phyloP scores from a whole-genome alignment of 164 flowering plant genomes.

The Vitis rupestris region DNA sequence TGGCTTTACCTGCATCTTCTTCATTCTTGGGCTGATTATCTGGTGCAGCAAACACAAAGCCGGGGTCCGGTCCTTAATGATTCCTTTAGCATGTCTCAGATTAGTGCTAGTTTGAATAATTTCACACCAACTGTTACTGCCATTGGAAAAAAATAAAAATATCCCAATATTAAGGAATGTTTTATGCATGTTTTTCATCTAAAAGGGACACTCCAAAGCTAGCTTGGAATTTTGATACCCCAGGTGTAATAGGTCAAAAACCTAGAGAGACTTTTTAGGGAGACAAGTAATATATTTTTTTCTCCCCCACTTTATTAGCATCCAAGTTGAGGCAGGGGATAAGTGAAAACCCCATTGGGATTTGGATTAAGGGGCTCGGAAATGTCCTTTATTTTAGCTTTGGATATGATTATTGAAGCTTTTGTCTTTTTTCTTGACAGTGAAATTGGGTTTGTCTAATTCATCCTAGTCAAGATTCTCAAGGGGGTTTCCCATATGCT shows the following conservation, averaged over 20 bases:
- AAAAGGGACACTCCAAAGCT: no score
- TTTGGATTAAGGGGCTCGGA: slow-evolving; percentile 19
- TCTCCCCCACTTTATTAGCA: not conserved
- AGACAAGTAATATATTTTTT: not conserved
- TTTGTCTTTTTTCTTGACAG: slow-evolving; percentile 18
- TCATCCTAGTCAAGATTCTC: slow-evolving; percentile 16
- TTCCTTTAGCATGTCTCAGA: no score
- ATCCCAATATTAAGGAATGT: not conserved
- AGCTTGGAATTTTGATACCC: not conserved
- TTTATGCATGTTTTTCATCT: not conserved
- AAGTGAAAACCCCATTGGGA: slow-evolving; percentile 20
- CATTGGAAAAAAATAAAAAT: not conserved
- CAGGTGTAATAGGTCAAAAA: slow-evolving; percentile 5
- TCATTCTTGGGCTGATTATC: no score
- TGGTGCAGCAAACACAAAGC: not conserved
- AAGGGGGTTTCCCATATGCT: slow-evolving; percentile 12
- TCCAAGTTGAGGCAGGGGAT: slow-evolving; percentile 11
- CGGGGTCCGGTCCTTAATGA: no score
- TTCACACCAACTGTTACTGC: not conserved
- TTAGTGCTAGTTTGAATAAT: not conserved
- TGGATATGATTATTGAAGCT: slow-evolving; percentile 20
- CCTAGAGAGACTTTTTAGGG: not conserved
- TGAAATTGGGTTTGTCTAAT: slow-evolving; percentile 9
- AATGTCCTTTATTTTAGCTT: slow-evolving; percentile 5
- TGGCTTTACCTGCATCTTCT: no score